A percentile compares a stretch with the other conserved stretches of the same genome.
Conservation (phyloP, 2,329 filamentous ascomycete genomes). For the Moelleriella libera region DNA sequence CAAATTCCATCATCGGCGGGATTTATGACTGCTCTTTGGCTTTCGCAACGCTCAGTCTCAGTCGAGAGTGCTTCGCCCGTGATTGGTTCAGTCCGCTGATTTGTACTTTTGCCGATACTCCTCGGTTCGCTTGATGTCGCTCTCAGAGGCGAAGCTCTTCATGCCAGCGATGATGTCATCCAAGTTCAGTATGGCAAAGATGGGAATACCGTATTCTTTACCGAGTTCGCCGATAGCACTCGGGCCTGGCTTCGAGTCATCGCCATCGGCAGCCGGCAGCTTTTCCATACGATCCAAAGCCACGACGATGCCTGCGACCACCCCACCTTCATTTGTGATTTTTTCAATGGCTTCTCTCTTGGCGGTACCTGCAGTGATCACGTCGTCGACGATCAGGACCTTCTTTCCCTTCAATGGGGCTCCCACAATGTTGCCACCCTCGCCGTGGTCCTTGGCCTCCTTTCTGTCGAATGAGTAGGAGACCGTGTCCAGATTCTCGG, state of each 20-base stretch:
- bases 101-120: conserved; percentile 58
- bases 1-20: too few relatives aligned
- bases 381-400: conserved; percentile 87
- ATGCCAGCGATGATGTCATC: conserved; percentile 67
- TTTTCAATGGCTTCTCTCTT: conserved; percentile 86
- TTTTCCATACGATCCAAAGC: conserved; percentile 81
- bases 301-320: conserved; percentile 75
- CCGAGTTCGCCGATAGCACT: conserved; percentile 80
- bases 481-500: conserved; percentile 48
- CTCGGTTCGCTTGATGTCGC: conserved; percentile 53
- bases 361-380: conserved; percentile 89
- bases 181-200: conserved; percentile 70
- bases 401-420: conserved; percentile 71
- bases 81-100: conserved; percentile 32
- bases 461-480: conserved; percentile 93
- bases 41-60: too few relatives aligned
- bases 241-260: conserved; percentile 53
- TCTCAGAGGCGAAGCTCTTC: conserved; percentile 43
- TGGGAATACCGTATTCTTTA: conserved; percentile 71
- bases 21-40: too few relatives aligned
- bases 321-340: conserved; percentile 73
- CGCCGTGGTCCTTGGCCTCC: conserved; percentile 90
- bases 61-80: not conserved
- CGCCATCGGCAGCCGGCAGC: conserved; percentile 47
- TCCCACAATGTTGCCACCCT: conserved; percentile 87